Conservation (phyloP, 208 protist genomes). For the Baffinella frigidus region DNA sequence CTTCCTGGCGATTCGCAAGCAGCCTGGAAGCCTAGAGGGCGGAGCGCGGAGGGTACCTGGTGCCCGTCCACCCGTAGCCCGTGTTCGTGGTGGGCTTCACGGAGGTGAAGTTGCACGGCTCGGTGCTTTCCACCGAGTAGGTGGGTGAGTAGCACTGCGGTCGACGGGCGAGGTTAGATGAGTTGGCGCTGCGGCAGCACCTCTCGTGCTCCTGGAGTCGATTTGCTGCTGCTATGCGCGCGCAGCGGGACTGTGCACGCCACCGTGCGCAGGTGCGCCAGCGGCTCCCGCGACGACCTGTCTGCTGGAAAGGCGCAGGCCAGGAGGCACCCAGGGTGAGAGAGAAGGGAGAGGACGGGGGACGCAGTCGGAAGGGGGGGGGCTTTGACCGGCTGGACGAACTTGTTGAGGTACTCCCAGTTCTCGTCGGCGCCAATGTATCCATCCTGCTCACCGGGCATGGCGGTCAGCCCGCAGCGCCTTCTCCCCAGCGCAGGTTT, state of each 20-base stretch:
- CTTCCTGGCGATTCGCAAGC: no score
- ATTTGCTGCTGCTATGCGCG: no score
- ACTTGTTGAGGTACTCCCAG: constrained; percentile 60
- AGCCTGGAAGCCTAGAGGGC: no score
- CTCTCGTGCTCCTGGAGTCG: no score
- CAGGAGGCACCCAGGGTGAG: background rate
- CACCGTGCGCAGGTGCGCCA: no score
- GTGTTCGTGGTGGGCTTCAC: background rate
- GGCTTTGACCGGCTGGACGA: constrained; percentile 29
- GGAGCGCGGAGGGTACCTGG: no score
- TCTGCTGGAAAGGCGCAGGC: background rate
- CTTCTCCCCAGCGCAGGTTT: no score
- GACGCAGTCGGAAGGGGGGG: background rate
- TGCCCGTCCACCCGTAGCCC: constrained; percentile 35
- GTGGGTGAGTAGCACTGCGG: constrained; percentile 52
- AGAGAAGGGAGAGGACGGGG: background rate
- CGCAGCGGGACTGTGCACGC: no score
- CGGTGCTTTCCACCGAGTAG: constrained; percentile 20
- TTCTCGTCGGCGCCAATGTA: constrained; percentile 55
- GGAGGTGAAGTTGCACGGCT: constrained; percentile 27
- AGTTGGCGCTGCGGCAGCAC: background rate
- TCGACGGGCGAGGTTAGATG: background rate
- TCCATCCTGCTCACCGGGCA: constrained; percentile 16
- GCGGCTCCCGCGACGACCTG: no score
- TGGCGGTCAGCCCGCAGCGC: no score